Evolutionary conservation across 345 rosid genomes (phyloP), one percentile per base, ranked within the genome.

Genomic region (Lepidium didymum): DNA sequence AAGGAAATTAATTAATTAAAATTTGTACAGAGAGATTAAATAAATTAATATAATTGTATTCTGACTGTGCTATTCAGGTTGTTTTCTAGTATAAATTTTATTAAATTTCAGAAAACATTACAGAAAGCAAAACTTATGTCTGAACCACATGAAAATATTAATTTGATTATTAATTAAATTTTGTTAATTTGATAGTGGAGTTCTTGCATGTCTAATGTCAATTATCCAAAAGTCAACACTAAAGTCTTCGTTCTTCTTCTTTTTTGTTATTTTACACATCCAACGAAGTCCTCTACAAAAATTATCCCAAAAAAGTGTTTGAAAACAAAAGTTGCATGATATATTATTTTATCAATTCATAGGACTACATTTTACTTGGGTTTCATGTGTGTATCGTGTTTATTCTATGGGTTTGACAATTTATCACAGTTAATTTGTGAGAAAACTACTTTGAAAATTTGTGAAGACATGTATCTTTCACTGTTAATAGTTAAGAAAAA

Each of bases 121-220:
- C 14, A 49, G 33, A 49, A 50, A 50, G 55, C 55, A 12, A 12
- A 12, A 50, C 16, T 25, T 25, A 12, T 25, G 15, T 23, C 7
- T 29, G 33, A 29, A 29, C 33, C 33, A 29, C 33, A 29, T 5
- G 33, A 29, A 29, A 6, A 29, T 29, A 29, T 29, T 29, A 29
- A 29, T 27, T 27, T 27, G 31, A 27, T 5, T 27, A 27, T 27
- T 27, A 4, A 27, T 29, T 29, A 29, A 5, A 29, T 29, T 29
- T 51, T 34, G 41, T 62, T 64, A 36, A 46, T 37, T 56, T 46
- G 35, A 38, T 29, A 11, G 76, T 72, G 70, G 76, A 47, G 64
- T 18, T 29, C 37, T 64, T 64, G 70, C 69, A 72, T 64, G 70
- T 72, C 76, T 63, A 63, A 45, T 71, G 75, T 63, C 64, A 63